These are phyloP conservation scores for Fusarium sp. DNA, from an alignment of 2,329 filamentous ascomycete genomes.

Conservation along the genomic window DNA sequence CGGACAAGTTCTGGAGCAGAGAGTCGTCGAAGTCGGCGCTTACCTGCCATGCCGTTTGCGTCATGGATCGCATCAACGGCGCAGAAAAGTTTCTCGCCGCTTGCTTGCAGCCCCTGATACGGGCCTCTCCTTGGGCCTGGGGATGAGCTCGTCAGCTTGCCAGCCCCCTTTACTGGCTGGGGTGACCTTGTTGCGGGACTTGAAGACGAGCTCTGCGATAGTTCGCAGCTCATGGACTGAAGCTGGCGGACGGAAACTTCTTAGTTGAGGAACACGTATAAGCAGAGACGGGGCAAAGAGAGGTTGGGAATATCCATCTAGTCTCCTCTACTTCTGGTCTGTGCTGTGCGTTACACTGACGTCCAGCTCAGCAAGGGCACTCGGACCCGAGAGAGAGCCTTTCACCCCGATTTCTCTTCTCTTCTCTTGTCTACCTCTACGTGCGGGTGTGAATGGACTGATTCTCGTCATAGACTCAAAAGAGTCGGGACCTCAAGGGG, in stretches of 20 bases:
- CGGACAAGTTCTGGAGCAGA: not conserved
- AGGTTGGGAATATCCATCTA: constrained; percentile 11
- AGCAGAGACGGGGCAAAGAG: constrained; percentile 17
- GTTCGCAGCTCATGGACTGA: not conserved
- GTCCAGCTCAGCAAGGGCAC: constrained; percentile 15
- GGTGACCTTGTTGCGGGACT: constrained; percentile 5
- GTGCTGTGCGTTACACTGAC: constrained; percentile 24
- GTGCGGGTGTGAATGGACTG: constrained; percentile 27
- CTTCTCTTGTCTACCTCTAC: not conserved
- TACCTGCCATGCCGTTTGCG: constrained; percentile 9
- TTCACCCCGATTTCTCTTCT: constrained; percentile 13
- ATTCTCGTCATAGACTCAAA: constrained; percentile 15
- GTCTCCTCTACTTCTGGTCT: constrained; percentile 15
- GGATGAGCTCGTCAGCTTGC: constrained; percentile 6
- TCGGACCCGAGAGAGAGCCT: constrained; percentile 2
- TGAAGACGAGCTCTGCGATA: constrained; percentile 3
- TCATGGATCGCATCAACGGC: constrained; percentile 15
- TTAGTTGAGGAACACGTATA: constrained; percentile 6
- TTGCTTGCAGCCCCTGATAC: constrained; percentile 11
- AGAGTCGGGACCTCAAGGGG: constrained; percentile 13
- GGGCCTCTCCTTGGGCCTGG: constrained; percentile 5
- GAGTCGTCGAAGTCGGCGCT: constrained; percentile 18
- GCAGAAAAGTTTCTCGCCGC: constrained; percentile 35
- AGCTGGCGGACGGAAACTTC: not conserved
- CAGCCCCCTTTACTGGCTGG: constrained; percentile 10